Percentiles rank a stretch among this genome's conserved stretches.
Evolutionary conservation across 805 yeast genomes (phyloP).

Genomic region (Suhomyces tanzawaensis): DNA sequence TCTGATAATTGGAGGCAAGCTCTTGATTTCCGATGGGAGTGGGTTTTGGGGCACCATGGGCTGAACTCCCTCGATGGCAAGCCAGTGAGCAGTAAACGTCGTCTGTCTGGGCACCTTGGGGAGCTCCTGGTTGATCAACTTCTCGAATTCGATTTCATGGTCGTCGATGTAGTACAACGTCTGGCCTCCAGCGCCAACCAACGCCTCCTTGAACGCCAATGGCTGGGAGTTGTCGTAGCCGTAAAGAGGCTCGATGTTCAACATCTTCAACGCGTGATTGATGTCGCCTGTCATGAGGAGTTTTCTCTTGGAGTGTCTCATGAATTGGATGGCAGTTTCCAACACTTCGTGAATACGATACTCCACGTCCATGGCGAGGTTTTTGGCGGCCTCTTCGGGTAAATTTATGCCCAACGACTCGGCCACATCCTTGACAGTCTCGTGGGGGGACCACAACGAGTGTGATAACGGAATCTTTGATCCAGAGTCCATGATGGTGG

Average conservation of each 20-base stretch:
- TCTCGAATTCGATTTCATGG: slow-evolving; percentile 90
- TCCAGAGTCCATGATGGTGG: slow-evolving; percentile 27
- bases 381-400: slow-evolving; percentile 90
- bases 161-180: slow-evolving; percentile 91
- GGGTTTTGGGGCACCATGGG: slow-evolving; percentile 98
- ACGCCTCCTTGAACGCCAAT: slow-evolving; percentile 78
- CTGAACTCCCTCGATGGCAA: slow-evolving; percentile 97
- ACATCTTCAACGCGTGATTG: slow-evolving; percentile 72
- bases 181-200: slow-evolving; percentile 84
- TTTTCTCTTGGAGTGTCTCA: slow-evolving; percentile 89
- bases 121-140: slow-evolving; percentile 85
- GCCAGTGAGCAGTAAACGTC: slow-evolving; percentile 94
- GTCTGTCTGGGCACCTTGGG: slow-evolving; percentile 94
- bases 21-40: slow-evolving; percentile 69
- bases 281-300: slow-evolving; percentile 79
- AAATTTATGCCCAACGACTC: slow-evolving; percentile 82
- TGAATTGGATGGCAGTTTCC: slow-evolving; percentile 93
- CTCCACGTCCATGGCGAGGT: slow-evolving; percentile 98
- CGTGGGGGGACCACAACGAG: slow-evolving; percentile 96
- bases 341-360: slow-evolving; percentile 92
- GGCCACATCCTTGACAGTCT: slow-evolving; percentile 94
- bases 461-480: slow-evolving; percentile 67
- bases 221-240: slow-evolving; percentile 78
- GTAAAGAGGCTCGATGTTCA: slow-evolving; percentile 92
- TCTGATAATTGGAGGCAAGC: slow-evolving; percentile 71